Percentiles rank a stretch among this genome's conserved stretches.
Evolutionary conservation across 805 yeast genomes (phyloP).

Genomic region (Metschnikowia bowlesiae): DNA sequence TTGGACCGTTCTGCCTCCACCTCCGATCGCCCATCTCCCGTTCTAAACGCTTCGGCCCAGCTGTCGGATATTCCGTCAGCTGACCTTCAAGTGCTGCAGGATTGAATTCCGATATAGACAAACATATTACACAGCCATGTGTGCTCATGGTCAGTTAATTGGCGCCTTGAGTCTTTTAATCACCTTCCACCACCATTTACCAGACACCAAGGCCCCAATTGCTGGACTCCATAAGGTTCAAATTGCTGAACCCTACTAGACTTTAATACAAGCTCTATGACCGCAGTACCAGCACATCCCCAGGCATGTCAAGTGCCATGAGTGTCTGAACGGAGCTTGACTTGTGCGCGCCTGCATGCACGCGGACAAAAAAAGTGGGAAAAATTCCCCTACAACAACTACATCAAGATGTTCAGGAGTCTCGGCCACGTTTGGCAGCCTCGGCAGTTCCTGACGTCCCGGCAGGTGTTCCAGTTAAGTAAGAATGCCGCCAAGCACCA

Average conservation of each 20-base stretch:
- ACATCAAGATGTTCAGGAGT: constrained; percentile 10
- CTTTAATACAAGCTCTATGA: no score
- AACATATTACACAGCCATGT: no score
- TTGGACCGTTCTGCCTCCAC: constrained; percentile 6
- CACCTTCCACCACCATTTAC: no score
- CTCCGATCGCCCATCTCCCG: not conserved
- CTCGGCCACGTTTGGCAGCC: constrained; percentile 3
- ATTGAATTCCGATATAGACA: not conserved
- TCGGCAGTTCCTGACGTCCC: constrained; percentile 5
- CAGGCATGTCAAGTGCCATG: no score
- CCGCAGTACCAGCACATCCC: no score
- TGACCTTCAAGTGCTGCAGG: not conserved
- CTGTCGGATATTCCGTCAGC: not conserved
- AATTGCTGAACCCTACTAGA: no score
- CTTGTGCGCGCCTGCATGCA: constrained; percentile 3
- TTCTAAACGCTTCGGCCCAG: not conserved
- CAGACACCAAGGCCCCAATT: no score
- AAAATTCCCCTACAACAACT: constrained; percentile 3
- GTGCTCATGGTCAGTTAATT: no score
- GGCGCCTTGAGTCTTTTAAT: no score
- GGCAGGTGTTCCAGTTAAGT: not conserved
- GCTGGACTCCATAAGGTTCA: no score
- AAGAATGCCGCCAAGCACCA: constrained; percentile 36
- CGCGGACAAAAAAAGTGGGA: constrained; percentile 1
- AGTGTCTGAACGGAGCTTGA: not conserved